Evolutionary conservation across 306 rosid genomes (phyloP).

Genomic region (Acacia crassicarpa): DNA sequence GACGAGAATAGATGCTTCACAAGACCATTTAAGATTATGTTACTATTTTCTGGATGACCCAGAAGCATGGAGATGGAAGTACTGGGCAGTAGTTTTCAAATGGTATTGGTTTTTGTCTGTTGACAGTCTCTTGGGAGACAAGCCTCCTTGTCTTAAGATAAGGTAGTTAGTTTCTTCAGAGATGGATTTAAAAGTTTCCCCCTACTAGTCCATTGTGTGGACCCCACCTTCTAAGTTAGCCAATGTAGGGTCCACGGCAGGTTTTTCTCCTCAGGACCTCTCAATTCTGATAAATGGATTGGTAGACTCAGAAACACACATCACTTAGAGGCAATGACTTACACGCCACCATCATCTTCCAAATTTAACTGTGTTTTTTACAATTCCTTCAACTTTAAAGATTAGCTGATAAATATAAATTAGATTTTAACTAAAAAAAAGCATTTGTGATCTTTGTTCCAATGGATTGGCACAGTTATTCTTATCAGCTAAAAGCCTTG

Average conservation of each 20-base stretch:
- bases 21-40: not conserved
- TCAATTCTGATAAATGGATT: constrained; percentile 2
- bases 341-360: not conserved
- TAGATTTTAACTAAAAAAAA: too few relatives aligned
- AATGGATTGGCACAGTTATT: not conserved
- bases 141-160: not conserved
- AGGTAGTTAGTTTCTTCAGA: not conserved
- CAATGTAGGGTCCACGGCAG: not conserved
- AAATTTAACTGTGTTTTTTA: too few relatives aligned
- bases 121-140: not conserved
- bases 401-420: not conserved
- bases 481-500: not conserved
- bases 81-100: not conserved
- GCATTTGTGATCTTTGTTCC: not conserved
- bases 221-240: not conserved
- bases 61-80: not conserved
- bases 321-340: not conserved
- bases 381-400: too few relatives aligned
- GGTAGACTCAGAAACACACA: not conserved
- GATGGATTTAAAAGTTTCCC: not conserved
- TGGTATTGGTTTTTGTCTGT: not conserved
- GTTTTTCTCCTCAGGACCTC: too few relatives aligned
- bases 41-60: not conserved
- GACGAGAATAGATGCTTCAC: not conserved
- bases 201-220: not conserved